These are phyloP conservation scores for Nyssa sinensis DNA, from an alignment of 148 eudicot species.

Conservation along the genomic window DNA sequence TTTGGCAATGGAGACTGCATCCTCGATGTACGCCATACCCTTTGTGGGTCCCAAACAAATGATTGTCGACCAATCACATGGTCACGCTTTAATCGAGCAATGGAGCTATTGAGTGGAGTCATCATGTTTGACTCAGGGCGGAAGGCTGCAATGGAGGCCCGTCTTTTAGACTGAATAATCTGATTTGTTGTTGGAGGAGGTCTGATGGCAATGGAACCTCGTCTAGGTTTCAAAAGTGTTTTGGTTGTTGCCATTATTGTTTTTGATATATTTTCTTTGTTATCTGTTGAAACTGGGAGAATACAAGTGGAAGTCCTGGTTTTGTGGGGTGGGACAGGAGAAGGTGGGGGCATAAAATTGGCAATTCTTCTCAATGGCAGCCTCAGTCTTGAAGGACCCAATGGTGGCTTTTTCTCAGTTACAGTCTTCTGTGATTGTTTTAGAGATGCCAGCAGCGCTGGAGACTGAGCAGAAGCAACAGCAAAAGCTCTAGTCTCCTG, in stretches of 20 bases:
- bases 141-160: conserved; percentile 64
- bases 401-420: conserved; percentile 63
- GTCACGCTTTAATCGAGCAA: conserved; percentile 30
- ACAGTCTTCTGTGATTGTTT: conserved; percentile 42
- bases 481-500: conserved; percentile 67
- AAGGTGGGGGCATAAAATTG: conserved; percentile 54
- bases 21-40: conserved; percentile 67
- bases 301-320: conserved; percentile 28
- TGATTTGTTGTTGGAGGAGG: conserved; percentile 40
- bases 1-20: conserved; percentile 50
- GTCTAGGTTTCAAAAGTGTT: conserved; percentile 46
- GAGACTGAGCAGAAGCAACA: conserved; percentile 47
- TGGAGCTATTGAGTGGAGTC: conserved; percentile 34
- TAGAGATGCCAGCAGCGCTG: conserved; percentile 33
- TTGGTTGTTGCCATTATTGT: conserved; percentile 20
- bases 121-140: conserved; percentile 35
- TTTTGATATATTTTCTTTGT: conserved; percentile 59
- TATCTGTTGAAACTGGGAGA: conserved; percentile 29
- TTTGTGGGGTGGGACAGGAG: conserved; percentile 43
- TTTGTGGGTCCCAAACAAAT: conserved; percentile 61
- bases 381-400: conserved; percentile 63
- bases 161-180: conserved; percentile 49
- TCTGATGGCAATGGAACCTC: conserved; percentile 59
- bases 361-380: conserved; percentile 64
- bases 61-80: conserved; percentile 50